Percentiles rank a stretch among this genome's conserved stretches.
Conservation (phyloP, 2,329 filamentous ascomycete genomes). For the Ophiosphaerella narmari region DNA sequence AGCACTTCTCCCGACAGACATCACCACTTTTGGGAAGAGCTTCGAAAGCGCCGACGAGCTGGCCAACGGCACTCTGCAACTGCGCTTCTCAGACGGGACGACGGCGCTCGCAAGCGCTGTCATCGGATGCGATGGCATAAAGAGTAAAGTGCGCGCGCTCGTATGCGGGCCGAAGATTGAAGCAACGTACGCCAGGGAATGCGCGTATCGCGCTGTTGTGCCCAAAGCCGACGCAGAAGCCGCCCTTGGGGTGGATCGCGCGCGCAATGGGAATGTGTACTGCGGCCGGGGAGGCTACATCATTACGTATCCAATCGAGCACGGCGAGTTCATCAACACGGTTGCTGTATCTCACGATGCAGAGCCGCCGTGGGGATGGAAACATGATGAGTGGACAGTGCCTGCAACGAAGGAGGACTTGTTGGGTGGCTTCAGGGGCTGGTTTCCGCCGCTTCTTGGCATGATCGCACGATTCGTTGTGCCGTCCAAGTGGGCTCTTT, state of each 20-base stretch:
- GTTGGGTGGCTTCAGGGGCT: constrained; percentile 16
- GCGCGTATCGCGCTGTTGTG: constrained; percentile 64
- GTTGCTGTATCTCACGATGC: constrained; percentile 22
- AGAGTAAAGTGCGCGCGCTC: constrained; percentile 57
- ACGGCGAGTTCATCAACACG: constrained; percentile 60
- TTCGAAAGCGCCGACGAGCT: constrained; percentile 19
- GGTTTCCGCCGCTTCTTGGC: constrained; percentile 15
- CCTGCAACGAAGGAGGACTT: constrained; percentile 24
- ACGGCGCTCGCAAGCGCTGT: constrained; percentile 50
- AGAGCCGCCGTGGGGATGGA: constrained; percentile 7
- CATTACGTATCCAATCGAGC: constrained; percentile 64
- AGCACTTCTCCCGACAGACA: constrained; percentile 19
- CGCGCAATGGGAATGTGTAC: constrained; percentile 59
- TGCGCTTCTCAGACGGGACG: constrained; percentile 52
- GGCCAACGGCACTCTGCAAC: constrained; percentile 12
- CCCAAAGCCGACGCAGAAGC: constrained; percentile 58
- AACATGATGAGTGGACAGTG: constrained; percentile 20
- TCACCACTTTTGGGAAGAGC: constrained; percentile 25
- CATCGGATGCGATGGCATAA: constrained; percentile 68
- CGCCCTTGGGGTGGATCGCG: constrained; percentile 54
- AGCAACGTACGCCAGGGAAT: constrained; percentile 59
- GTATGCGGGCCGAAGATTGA: constrained; percentile 52
- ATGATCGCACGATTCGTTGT: constrained; percentile 14
- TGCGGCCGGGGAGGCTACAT: constrained; percentile 62
- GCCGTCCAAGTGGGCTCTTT: constrained; percentile 58